Percentiles rank a stretch among this genome's conserved stretches.
These are phyloP conservation scores for Pseudogymnoascus sp. DNA, from an alignment of 2,329 filamentous ascomycete genomes.

Conservation along the genomic window DNA sequence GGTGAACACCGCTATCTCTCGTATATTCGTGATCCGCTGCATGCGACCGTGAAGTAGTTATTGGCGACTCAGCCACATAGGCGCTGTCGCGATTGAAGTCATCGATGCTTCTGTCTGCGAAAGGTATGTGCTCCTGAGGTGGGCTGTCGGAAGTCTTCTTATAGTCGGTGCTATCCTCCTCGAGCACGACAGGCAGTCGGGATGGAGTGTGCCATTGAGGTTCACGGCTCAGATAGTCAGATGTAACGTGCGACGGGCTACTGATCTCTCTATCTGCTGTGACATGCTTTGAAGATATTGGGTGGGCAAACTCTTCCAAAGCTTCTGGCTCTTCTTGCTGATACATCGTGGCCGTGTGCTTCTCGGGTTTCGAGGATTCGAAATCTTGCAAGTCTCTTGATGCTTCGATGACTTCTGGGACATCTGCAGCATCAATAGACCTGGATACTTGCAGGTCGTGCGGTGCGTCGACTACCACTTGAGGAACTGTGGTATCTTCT, in stretches of 20 bases:
- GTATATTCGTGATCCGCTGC: not conserved
- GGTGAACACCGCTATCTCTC: slow-evolving; percentile 48
- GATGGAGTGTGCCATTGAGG: slow-evolving; percentile 1
- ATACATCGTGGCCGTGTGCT: not conserved
- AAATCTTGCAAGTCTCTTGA: not conserved
- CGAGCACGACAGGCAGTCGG: slow-evolving; percentile 2
- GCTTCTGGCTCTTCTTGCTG: not conserved
- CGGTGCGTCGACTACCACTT: not conserved
- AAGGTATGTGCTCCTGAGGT: not conserved
- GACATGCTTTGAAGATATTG: not conserved
- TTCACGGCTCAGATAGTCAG: not conserved
- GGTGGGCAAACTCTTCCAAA: not conserved
- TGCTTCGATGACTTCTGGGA: not conserved
- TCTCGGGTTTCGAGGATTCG: not conserved
- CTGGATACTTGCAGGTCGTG: not conserved
- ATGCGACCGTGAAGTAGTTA: slow-evolving; percentile 15
- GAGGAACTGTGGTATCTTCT: not conserved
- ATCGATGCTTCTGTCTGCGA: slow-evolving; percentile 23
- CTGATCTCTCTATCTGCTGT: not conserved
- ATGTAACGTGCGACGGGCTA: not conserved
- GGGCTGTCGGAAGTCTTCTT: not conserved
- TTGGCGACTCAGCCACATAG: slow-evolving; percentile 39
- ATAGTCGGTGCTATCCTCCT: not conserved
- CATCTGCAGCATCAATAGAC: not conserved
- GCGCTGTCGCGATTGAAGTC: slow-evolving; percentile 42